Evolutionary conservation across 768 basidiomycete species (phyloP).

Genomic region (Mycena indigotica): DNA sequence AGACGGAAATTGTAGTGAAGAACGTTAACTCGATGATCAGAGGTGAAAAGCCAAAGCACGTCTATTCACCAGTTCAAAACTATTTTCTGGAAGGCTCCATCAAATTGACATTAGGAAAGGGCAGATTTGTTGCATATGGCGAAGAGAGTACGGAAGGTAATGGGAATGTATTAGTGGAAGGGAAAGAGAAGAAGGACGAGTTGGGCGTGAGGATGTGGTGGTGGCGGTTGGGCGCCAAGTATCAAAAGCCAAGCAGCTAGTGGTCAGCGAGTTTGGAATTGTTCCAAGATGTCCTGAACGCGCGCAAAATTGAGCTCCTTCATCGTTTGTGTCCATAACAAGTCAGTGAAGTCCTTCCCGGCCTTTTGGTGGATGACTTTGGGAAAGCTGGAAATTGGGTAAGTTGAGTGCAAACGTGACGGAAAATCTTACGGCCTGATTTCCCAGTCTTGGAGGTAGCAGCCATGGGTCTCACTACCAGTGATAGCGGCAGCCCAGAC

Average conservation of each 20-base stretch:
- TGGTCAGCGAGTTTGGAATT: background rate
- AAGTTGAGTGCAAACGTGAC: background rate
- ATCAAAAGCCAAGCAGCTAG: background rate
- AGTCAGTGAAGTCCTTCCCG: background rate
- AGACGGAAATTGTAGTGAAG: background rate
- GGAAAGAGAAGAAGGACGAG: background rate
- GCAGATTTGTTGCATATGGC: background rate
- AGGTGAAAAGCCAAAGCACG: background rate
- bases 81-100: slow-evolving; percentile 3
- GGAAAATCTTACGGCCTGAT: background rate
- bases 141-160: background rate
- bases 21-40: slow-evolving; percentile 2
- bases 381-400: background rate
- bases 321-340: background rate
- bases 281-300: background rate
- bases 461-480: background rate
- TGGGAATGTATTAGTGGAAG: background rate
- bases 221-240: background rate
- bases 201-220: slow-evolving; percentile 1
- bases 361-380: background rate
- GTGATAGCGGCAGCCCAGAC: background rate
- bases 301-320: background rate
- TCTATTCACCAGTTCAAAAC: background rate
- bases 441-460: background rate
- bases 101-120: slow-evolving; percentile 7